Conservation (phyloP, 768 basidiomycete genomes). For the Podaxis sp. region DNA sequence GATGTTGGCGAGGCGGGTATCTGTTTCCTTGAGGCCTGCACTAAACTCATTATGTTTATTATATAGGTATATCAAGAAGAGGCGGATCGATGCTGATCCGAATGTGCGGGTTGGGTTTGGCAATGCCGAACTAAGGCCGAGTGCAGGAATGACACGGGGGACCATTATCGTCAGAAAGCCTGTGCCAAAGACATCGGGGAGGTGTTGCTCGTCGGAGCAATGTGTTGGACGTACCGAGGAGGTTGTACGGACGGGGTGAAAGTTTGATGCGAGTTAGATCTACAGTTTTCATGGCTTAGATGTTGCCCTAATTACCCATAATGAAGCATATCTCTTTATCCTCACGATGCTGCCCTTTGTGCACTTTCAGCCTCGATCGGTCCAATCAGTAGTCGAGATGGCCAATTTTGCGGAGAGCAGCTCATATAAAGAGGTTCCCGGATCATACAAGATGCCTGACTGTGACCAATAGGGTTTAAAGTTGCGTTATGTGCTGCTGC, state of each 20-base stretch:
- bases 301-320: too few relatives aligned
- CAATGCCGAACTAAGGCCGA: neutral
- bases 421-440: too few relatives aligned
- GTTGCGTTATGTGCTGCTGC: too few relatives aligned
- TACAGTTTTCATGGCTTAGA: too few relatives aligned
- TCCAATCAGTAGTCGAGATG: too few relatives aligned
- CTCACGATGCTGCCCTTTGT: too few relatives aligned
- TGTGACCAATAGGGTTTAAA: too few relatives aligned
- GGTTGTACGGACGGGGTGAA: neutral
- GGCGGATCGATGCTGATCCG: neutral
- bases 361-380: too few relatives aligned
- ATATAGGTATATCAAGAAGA: constrained; percentile 4
- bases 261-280: too few relatives aligned
- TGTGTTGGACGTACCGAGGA: neutral
- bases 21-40: neutral
- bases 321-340: too few relatives aligned
- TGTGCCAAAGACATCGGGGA: neutral
- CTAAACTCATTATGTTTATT: neutral
- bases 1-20: neutral
- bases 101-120: neutral
- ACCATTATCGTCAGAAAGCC: neutral
- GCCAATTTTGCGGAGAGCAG: too few relatives aligned
- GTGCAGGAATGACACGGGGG: neutral
- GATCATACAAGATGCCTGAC: too few relatives aligned
- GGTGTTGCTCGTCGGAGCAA: constrained; percentile 1